Base-by-base conservation (phyloP, 2,329 filamentous ascomycete genomes). In the Coniochaeta ligniaria region DNA sequence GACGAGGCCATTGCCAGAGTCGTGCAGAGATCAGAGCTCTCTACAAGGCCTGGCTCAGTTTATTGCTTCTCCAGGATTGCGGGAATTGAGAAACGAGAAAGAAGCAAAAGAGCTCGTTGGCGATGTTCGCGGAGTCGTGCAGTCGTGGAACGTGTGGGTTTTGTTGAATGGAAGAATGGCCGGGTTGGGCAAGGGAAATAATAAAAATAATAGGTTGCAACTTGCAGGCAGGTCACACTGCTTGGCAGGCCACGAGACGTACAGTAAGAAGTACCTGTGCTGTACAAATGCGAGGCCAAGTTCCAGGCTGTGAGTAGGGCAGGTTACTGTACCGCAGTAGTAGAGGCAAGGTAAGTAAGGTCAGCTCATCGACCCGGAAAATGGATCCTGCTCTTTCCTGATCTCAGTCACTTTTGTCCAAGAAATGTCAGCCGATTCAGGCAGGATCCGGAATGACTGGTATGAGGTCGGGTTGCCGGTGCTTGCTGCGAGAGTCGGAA, bases 1-100 rank as follows among this genome's bases (percentile, higher is more conserved):
- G 66, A 71, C 35, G 70, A 72, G 45, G 70, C 70, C 71, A 73
- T 73, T 70, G 67, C 60, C 50, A 64, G 59, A 64, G 62, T 57
- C 59, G 54, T 60, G 36, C 54, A 61, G 61, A 59, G 56, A 60
- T 60, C 26, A 55, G 45, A 60, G 60, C 62, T 60, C 59, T 61
- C 63, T 60, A 59, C 60, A 62, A 54, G 59, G 61, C 60, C 61
- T 64, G 24, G 59, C 60, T 52, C 54, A 41, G 11, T 62, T 54
- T 59, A 36, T 22, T 57, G 54, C 17, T 35, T 35, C 20, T 35
- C 54, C 54, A 57, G 35, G 17, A 36, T 24, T 57, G 60, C 60
- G 62, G 60, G 59, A 62, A 60, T 61, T 58, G 54, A 45, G 35
- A 50, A 57, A 38, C 41, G 59, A 47, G 35, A 36, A 33, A 61